Base-by-base conservation (phyloP, 1,139 yeast genomes). In the Taphrina sp. region DNA sequence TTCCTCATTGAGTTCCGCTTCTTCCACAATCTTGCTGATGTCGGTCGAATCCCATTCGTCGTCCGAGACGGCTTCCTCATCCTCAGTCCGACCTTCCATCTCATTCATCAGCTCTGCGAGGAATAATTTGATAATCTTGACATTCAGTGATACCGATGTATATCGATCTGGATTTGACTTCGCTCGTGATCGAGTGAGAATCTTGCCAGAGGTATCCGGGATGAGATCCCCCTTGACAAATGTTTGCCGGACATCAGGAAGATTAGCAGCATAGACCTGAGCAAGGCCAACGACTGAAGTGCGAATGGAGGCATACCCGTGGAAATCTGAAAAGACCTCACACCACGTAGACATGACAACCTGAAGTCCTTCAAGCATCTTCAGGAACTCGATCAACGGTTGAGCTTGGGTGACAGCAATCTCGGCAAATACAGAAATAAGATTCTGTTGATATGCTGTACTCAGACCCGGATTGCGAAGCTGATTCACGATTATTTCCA, bases 211-310 rank as follows among this genome's bases (percentile, higher is more conserved):
- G 12, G 34, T 42, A 16, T 49, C 42, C 16, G 55, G 41, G 14
- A 58, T 45, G 35, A 57, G 26, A 26, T 58, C 60, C 3, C 60
- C 60, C 44, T 58, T 52, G 23, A 58, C 60, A 33, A 45, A 38
- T 7, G 52, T 46, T 14, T 24, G 8, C 12, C 35, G 47, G 38
- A 58, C 20, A 10, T 41, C 28, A 17, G 46, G 29, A 8, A 24
- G 51, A 3, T 36, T 28, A n/a, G 53, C 33, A 35, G 36, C 41
- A 37, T 46, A 58, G 20, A 58, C 37, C 14, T 52, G 54, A 19
- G 52, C 38, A 35, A 58, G 36, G 10, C 60, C 60, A 20, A 52
- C 59, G 24, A 53, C 52, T 26, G 47, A 54, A 5, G 53, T 16
- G 7, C 55, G 39, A 17, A 58, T 58, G 17, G 58, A 37, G n/a